Percentiles rank a stretch among this genome's conserved stretches.
phyloP scores from a whole-genome alignment of 805 yeast genomes.

The Nakazawaea ishiwadae region DNA sequence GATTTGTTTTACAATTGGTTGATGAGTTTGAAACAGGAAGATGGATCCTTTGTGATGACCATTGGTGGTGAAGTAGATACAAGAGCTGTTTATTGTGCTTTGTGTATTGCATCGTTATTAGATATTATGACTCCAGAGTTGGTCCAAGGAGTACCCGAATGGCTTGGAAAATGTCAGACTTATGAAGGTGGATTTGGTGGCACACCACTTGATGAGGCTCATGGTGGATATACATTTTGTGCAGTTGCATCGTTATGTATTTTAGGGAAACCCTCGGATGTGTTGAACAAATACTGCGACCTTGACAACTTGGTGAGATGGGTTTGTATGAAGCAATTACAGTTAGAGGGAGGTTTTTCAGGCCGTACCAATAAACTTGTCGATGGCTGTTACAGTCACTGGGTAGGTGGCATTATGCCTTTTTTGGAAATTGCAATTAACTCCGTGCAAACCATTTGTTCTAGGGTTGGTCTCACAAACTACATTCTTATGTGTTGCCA shows the following conservation, averaged over 20 bases:
- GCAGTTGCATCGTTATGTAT: constrained; percentile 63
- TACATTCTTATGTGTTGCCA: constrained; percentile 81
- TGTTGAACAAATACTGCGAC: constrained; percentile 34
- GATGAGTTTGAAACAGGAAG: constrained; percentile 48
- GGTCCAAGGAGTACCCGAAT: constrained; percentile 44
- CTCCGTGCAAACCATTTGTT: constrained; percentile 21
- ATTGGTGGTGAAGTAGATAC: constrained; percentile 78
- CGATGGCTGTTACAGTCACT: constrained; percentile 93
- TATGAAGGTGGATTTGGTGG: constrained; percentile 97
- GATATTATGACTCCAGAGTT: constrained; percentile 61
- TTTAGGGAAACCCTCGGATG: constrained; percentile 33
- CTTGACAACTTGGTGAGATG: constrained; percentile 53
- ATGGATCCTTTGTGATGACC: constrained; percentile 80
- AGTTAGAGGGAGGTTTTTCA: constrained; percentile 78
- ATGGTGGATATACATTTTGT: constrained; percentile 95
- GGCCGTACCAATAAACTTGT: constrained; percentile 93
- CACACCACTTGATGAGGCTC: constrained; percentile 81
- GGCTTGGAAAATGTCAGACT: constrained; percentile 72
- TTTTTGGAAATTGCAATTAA: constrained; percentile 50
- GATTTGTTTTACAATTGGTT: constrained; percentile 58
- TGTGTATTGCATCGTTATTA: constrained; percentile 66
- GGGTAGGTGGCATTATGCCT: constrained; percentile 83
- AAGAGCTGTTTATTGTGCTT: constrained; percentile 82
- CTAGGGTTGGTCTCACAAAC: constrained; percentile 53
- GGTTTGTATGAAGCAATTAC: constrained; percentile 65